Percentiles rank a stretch among this genome's conserved stretches.
These are phyloP conservation scores for Yarrowia keelungensis DNA, from an alignment of 805 yeast genomes.

Conservation along the genomic window DNA sequence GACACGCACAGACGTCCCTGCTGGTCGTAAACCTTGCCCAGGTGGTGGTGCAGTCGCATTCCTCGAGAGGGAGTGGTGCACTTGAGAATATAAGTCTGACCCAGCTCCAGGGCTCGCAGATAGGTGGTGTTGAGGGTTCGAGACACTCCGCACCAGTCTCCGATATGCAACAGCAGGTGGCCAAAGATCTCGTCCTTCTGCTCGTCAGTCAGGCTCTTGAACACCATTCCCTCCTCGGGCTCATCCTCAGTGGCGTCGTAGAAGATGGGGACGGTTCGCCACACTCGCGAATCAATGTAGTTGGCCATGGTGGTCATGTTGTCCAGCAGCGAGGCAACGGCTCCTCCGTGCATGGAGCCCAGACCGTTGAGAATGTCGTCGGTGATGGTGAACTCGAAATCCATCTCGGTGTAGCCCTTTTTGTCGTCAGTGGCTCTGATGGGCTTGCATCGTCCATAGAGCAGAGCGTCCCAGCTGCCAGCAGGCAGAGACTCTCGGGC, in stretches of 20 bases:
- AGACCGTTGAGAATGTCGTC: slow-evolving; percentile 36
- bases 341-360: slow-evolving; percentile 39
- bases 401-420: slow-evolving; percentile 36
- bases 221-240: slow-evolving; percentile 33
- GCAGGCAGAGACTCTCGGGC: slow-evolving; percentile 29
- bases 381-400: slow-evolving; percentile 32
- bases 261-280: slow-evolving; percentile 36
- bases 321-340: slow-evolving; percentile 29
- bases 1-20: slow-evolving; percentile 32
- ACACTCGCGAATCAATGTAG: slow-evolving; percentile 36
- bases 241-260: slow-evolving; percentile 36
- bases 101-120: slow-evolving; percentile 29
- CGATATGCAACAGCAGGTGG: slow-evolving; percentile 25
- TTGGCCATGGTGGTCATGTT: slow-evolving; percentile 38
- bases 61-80: slow-evolving; percentile 37
- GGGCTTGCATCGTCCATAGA: slow-evolving; percentile 27
- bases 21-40: slow-evolving; percentile 29
- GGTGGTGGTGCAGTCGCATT: slow-evolving; percentile 37
- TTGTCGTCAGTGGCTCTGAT: slow-evolving; percentile 24
- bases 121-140: slow-evolving; percentile 37
- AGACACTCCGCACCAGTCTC: slow-evolving; percentile 38
- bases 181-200: slow-evolving; percentile 35
- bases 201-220: slow-evolving; percentile 24
- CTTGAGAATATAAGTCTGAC: slow-evolving; percentile 21
- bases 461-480: slow-evolving; percentile 35